A percentile compares a stretch with the other conserved stretches of the same genome.
Conservation (phyloP, 306 rosid species). For the Cicer pinnatifidum region DNA sequence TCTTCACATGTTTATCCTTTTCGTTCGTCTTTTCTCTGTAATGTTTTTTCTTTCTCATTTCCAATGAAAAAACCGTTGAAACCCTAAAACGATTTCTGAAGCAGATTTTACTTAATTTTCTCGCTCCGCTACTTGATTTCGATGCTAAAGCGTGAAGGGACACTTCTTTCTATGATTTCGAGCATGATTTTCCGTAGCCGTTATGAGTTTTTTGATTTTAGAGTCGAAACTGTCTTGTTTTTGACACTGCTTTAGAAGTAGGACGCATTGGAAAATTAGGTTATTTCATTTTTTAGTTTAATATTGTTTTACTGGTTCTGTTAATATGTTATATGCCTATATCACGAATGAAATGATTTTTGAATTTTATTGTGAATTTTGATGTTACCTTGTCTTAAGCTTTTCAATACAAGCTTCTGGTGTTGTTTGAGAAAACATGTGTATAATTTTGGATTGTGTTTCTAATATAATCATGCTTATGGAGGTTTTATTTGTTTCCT, state of each 20-base stretch:
- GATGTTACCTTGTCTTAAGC: neutral
- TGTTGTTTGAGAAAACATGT: constrained; percentile 5
- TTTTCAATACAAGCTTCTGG: neutral
- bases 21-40: neutral
- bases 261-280: too few species aligned
- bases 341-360: neutral
- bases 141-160: neutral
- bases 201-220: neutral
- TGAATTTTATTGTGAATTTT: constrained; percentile 21
- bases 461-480: constrained; percentile 35
- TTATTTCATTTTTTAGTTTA: neutral
- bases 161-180: neutral
- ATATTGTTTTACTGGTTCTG: constrained; percentile 11
- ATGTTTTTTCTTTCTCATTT: neutral
- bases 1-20: neutral
- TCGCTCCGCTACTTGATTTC: neutral
- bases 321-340: neutral
- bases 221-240: neutral
- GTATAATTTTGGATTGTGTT: neutral
- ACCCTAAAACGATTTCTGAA: constrained; percentile 42
- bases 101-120: constrained; percentile 4
- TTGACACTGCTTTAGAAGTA: too few species aligned
- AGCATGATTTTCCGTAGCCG: neutral
- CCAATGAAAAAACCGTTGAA: neutral
- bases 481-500: constrained; percentile 27